Percentiles rank a stretch among this genome's conserved stretches.
phyloP scores from a whole-genome alignment of 1,139 yeast species.

The Wickerhamomyces sp. region DNA sequence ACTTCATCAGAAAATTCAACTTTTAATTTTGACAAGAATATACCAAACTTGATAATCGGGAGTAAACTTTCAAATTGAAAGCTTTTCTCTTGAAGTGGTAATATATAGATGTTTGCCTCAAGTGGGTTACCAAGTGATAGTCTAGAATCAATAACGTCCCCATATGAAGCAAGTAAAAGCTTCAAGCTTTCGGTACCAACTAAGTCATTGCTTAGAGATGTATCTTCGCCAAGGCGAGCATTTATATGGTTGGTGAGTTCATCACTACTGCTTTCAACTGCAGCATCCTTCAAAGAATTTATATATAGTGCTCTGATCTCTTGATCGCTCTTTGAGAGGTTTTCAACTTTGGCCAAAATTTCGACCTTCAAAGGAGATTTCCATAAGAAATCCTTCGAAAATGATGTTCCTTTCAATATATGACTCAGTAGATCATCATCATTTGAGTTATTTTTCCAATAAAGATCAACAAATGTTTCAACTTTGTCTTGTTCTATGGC shows the following conservation, averaged over 20 bases:
- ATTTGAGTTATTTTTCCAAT: slow-evolving; percentile 23
- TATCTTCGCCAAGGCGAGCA: slow-evolving; percentile 7
- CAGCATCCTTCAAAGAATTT: slow-evolving; percentile 12
- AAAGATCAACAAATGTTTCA: slow-evolving; percentile 24
- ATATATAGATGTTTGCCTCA: slow-evolving; percentile 35
- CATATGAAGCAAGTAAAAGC: slow-evolving; percentile 11
- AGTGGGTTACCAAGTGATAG: slow-evolving; percentile 45
- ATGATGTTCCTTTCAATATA: slow-evolving; percentile 20
- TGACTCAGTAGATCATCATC: slow-evolving; percentile 12
- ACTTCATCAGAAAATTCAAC: slow-evolving; percentile 13
- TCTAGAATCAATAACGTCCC: slow-evolving; percentile 28
- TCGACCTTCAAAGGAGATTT: slow-evolving; percentile 8
- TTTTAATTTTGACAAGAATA: slow-evolving; percentile 23
- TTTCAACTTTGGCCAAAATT: slow-evolving; percentile 10
- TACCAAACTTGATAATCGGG: slow-evolving; percentile 21
- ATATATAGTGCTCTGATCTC: slow-evolving; percentile 18
- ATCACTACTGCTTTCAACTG: slow-evolving; percentile 5
- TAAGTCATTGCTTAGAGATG: slow-evolving; percentile 11
- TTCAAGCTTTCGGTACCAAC: slow-evolving; percentile 8
- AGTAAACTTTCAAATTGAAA: slow-evolving; percentile 14
- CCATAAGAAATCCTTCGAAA: slow-evolving; percentile 22
- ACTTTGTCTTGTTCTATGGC: slow-evolving; percentile 20
- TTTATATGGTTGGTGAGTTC: slow-evolving; percentile 14
- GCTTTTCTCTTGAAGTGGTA: slow-evolving; percentile 16
- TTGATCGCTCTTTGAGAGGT: slow-evolving; percentile 11